A percentile compares a stretch with the other conserved stretches of the same genome.
Evolutionary conservation across 2,329 filamentous ascomycete species (phyloP).

Genomic region (Botryosphaeria dothidea): DNA sequence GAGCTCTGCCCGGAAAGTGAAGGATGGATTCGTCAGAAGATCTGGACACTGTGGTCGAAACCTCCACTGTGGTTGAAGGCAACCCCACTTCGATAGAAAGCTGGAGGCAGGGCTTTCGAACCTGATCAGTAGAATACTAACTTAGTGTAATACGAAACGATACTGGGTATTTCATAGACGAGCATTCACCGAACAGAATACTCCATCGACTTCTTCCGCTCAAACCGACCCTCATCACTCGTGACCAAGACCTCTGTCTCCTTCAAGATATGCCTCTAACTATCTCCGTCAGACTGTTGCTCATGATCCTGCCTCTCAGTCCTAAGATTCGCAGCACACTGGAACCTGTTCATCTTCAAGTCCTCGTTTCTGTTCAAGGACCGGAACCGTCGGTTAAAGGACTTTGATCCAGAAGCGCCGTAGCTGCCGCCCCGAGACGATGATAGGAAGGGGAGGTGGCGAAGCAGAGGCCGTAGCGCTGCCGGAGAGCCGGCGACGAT

Average conservation of each 20-base stretch:
- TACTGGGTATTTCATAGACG: no score
- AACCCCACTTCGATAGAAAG: no score
- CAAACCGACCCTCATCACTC: not conserved
- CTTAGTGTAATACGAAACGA: no score
- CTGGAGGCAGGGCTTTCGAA: no score
- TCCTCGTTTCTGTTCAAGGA: no score
- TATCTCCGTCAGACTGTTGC: constrained; percentile 29
- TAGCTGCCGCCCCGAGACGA: constrained; percentile 25
- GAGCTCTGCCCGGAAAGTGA: constrained; percentile 34
- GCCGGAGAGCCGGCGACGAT: constrained; percentile 52
- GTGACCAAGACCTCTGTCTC: constrained; percentile 28
- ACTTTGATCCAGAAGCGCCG: not conserved
- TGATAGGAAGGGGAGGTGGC: constrained; percentile 25
- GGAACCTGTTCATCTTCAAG: no score
- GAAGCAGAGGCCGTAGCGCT: constrained; percentile 47
- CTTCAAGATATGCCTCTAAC: constrained; percentile 43
- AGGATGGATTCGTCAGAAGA: constrained; percentile 33
- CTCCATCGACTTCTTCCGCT: not conserved
- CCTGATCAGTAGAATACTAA: no score
- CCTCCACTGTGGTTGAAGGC: constrained; percentile 32
- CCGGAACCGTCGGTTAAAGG: not conserved
- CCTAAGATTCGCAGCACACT: not conserved
- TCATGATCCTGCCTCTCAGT: no score
- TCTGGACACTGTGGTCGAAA: constrained; percentile 41
- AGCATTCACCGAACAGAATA: no score